Evolutionary conservation across 2,329 filamentous ascomycete genomes (phyloP).

Genomic region (Diaporthe batatas): DNA sequence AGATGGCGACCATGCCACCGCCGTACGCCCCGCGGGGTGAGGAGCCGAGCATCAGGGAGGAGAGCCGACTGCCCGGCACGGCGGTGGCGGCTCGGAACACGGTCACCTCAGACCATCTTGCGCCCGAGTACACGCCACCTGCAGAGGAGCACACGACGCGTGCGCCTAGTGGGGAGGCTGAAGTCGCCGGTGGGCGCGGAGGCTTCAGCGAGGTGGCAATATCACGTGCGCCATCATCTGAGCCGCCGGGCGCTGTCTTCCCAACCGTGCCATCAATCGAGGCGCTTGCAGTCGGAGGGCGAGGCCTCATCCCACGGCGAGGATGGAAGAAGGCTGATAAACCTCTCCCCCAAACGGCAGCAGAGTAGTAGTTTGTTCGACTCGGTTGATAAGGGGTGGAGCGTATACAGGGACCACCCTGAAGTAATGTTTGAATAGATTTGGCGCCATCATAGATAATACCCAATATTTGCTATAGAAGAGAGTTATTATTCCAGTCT

Average conservation of each 20-base stretch:
- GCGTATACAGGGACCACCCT: neutral
- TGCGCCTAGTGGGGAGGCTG: neutral
- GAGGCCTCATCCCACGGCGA: neutral
- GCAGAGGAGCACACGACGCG: neutral
- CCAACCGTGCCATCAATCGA: neutral
- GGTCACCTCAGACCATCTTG: no score
- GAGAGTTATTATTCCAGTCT: neutral
- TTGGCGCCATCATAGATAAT: slow-evolving; percentile 1
- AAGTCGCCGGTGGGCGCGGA: no score
- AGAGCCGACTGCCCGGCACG: neutral
- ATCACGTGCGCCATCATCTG: neutral
- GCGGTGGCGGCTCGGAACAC: neutral
- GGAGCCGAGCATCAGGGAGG: neutral
- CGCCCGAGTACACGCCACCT: slow-evolving; percentile 7
- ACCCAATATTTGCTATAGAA: slow-evolving; percentile 13
- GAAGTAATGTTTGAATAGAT: neutral
- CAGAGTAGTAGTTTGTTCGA: neutral
- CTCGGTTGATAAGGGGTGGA: neutral
- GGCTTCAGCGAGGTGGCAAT: neutral
- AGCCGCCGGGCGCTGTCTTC: neutral
- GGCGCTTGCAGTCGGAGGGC: slow-evolving; percentile 1
- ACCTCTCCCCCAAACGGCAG: neutral
- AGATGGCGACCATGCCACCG: slow-evolving; percentile 32
- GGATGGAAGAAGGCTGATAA: slow-evolving; percentile 1
- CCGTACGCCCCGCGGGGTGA: slow-evolving; percentile 27